Evolutionary conservation across 768 basidiomycete genomes (phyloP), one percentile per base, ranked within the genome.

Genomic region (Exsudoporus frostii): DNA sequence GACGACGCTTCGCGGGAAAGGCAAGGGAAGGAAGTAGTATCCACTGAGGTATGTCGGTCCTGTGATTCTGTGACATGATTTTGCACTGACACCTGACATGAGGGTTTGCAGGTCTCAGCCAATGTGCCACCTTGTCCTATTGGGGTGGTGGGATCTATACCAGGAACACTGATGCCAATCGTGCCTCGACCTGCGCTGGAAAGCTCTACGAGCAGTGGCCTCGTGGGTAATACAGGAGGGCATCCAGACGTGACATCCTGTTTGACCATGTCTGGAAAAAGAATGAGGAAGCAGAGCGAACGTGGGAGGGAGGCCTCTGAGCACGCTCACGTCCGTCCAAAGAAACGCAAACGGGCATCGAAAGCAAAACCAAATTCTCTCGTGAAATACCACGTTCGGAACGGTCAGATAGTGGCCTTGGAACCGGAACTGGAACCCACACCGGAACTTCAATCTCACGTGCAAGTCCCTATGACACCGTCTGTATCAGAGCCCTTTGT

Each of bases 371-470:
- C 14, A 3, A 36, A 6, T n/a, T 5, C 41, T 0, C 30, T 20
- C 13, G 22, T 22, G 13, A 64, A 25, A 20, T 53, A 52, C 19
- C 55, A 62, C 22, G 41, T 65, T 7, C 55, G 50, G 45, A 53
- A 48, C 3, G 64, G 65, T 0, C 55, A 52, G 37, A 30, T 67
- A 2, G 65, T 65, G 7, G 11, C 36, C 2, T 3, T 55, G 7
- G 41, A 38, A 5, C 20, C 38, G 25, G 50, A 29, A 24, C 36
- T 11, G 13, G 37, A 38, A 27, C 14, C 27, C 8, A n/a, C 30
- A 9, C 25, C 34, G 2, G 32, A 22, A 17, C 10, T n/a, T 33
- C 36, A 1, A 19, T 19, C 34, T 2, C 50, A 19, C 9, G 20
- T 20, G 5, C 30, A 17, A 20, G 29, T 19, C 5, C 37, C 38